Conservation (phyloP, 768 basidiomycete genomes). For the Myochromella boudieri region DNA sequence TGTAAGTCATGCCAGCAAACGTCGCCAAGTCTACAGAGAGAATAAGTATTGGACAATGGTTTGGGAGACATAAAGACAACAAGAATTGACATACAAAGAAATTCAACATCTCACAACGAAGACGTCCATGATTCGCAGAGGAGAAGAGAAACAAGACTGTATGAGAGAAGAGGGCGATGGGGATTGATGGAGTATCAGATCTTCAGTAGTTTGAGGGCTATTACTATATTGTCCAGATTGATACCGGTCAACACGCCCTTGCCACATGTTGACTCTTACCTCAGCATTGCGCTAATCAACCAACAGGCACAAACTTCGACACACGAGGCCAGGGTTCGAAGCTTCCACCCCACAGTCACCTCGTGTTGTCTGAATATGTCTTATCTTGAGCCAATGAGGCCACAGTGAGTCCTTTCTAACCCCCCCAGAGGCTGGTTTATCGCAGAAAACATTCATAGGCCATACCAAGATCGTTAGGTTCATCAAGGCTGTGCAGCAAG, state of each 20-base stretch:
- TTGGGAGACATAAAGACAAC: constrained; percentile 2
- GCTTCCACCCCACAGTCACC: constrained; percentile 2
- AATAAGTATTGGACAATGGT: constrained; percentile 12
- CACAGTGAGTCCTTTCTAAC: too few species aligned
- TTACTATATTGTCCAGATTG: constrained; percentile 15
- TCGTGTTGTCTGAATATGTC: neutral
- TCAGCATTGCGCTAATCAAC: constrained; percentile 20
- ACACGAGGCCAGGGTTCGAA: constrained; percentile 20
- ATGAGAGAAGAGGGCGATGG: constrained; percentile 4
- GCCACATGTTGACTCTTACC: constrained; percentile 23
- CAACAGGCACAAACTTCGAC: constrained; percentile 15
- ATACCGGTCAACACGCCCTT: constrained; percentile 20
- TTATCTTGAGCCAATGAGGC: too few species aligned
- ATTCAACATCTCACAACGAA: constrained; percentile 13
- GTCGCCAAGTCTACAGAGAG: constrained; percentile 14
- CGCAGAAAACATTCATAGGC: too few species aligned
- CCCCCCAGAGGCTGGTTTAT: too few species aligned
- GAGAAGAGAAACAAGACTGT: neutral
- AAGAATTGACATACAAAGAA: constrained; percentile 16
- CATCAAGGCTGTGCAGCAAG: too few species aligned
- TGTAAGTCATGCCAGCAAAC: constrained; percentile 7
- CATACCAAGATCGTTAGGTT: too few species aligned
- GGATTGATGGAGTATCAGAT: constrained; percentile 14
- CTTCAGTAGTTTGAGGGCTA: neutral
- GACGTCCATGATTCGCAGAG: constrained; percentile 10